phyloP scores from a whole-genome alignment of 2,329 filamentous ascomycete species.

The Fusarium sp. region DNA sequence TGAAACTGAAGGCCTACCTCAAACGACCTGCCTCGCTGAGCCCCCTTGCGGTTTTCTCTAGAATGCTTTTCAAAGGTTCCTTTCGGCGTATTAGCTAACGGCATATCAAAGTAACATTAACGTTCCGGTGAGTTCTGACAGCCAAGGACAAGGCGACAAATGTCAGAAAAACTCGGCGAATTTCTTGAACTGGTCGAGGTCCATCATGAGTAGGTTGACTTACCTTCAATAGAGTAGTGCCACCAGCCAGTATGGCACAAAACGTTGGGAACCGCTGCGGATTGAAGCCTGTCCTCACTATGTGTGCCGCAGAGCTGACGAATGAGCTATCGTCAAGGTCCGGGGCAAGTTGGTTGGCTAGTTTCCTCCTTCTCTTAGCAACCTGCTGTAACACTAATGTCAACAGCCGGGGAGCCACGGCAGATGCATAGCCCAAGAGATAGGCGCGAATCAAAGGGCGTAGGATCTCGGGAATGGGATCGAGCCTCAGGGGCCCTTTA shows the following conservation, averaged over 20 bases:
- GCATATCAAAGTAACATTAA: constrained; percentile 1
- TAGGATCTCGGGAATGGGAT: constrained; percentile 60
- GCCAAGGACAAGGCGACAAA: neutral
- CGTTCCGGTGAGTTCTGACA: neutral
- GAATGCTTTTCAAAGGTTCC: constrained; percentile 49
- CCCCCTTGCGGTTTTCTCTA: constrained; percentile 41
- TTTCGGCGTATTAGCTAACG: constrained; percentile 27
- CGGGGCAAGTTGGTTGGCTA: constrained; percentile 40
- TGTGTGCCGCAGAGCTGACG: constrained; percentile 49
- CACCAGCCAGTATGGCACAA: constrained; percentile 70
- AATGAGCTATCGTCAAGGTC: constrained; percentile 49
- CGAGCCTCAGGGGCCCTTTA: constrained; percentile 42
- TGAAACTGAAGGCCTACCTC: constrained; percentile 41
- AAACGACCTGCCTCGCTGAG: constrained; percentile 44
- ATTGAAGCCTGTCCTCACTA: constrained; percentile 65
- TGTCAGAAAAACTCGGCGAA: neutral
- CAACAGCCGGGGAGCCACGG: constrained; percentile 67
- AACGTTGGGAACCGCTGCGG: constrained; percentile 70
- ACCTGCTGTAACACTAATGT: constrained; percentile 65
- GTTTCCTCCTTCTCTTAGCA: constrained; percentile 51
- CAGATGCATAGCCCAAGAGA: constrained; percentile 69
- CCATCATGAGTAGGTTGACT: constrained; percentile 32
- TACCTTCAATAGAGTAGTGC: constrained; percentile 71
- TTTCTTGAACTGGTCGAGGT: neutral
- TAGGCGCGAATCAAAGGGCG: constrained; percentile 70